Base-by-base conservation (phyloP, 2,329 filamentous ascomycete species). In the Hymenoscyphus repandus region DNA sequence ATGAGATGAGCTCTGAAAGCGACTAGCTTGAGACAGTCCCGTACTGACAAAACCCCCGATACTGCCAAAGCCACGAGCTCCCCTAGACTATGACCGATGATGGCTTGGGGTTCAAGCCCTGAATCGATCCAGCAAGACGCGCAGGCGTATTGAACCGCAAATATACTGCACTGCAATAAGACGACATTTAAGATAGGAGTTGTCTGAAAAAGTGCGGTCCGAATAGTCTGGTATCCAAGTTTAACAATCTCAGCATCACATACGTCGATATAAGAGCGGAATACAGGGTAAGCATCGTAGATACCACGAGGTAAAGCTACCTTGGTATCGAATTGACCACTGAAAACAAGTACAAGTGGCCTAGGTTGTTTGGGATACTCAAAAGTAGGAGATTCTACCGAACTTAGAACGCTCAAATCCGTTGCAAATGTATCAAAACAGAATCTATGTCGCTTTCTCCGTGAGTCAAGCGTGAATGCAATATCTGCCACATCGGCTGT, bases 61-160 rank as follows among this genome's bases (percentile, higher is more conserved):
- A 72, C 57, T 13, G 57, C 58, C 6, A 72, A 50, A 1, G 69
- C 70, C 0, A 68, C 68, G 1, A 72, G 52, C 47, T 73, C 60
- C 1, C 70, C 70, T 41, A 73, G 66, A 47, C 67, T 70, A 50
- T 73, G 70, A 0, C 71, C 71, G 7, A 58, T 49, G 10, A 61
- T 22, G 6, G 50, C 45, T 30, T 20, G 45, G 12, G 52, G 38
- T 18, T 38, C 7, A 2, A 59, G 15, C 2, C 54, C 58, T 15
- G 13, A 47, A 17, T 57, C 54, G 12, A 61, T 50, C 59, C 59
- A 61, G 6, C 30, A 9, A 31, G 34, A 50, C 1, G 59, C 59
- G 32, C 37, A 55, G 1, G 59, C 38, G 43, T 60, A 60, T 49
- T 60, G 58, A 15, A 53, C 36, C 0, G 58, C 47, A 34, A 62